Base-by-base conservation (phyloP, 2,329 filamentous ascomycete species). In the Geosmithia morbida region DNA sequence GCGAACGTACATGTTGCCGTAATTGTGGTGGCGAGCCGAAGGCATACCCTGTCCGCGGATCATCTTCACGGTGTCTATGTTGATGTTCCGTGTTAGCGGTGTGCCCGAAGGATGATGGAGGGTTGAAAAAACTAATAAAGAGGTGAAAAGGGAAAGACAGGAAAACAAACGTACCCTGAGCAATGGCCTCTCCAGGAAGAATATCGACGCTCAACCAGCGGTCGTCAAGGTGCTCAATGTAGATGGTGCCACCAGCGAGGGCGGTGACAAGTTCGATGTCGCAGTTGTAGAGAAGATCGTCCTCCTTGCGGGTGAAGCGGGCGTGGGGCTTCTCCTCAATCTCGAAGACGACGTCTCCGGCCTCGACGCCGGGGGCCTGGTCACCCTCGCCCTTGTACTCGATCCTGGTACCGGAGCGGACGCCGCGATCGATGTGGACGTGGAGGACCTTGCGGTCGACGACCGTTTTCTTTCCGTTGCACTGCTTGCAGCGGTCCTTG, bases 241-340 rank as follows among this genome's bases (percentile, higher is more conserved):
- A 87, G 59, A 98, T 83, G 48, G 80, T 83, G 53, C 92, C 92
- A 59, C 94, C 92, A 51, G 87, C 92, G 56, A 98, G 74, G 33
- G 92, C 92, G 39, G 90, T 98, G 51, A 97, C 81, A 43, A 98
- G 82, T 59, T 98, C 92, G 54, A 98, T 94, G 54, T 97, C 87
- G 56, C 86, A 87, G 52, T 92, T 84, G 73, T 90, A 97, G 63
- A 96, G 87, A 17, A 98, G 76, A 59, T 98, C 90, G 61, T 98
- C 92, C 29, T 94, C 89, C 66, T 92, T 94, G 57, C 92, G 85
- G 62, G 90, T 88, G 75, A 98, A 98, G 53, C 92, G 83, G 26
- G 83, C 54, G 66, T 98, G 92, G n/a, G 89, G 89, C 78, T 98
- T 98, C 75, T 97, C 88, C 68, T 97, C 90, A 54, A 98, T 97